A percentile compares a stretch with the other conserved stretches of the same genome.
Evolutionary conservation across 164 flowering plant genomes (phyloP).

Genomic region (Stephania cephalantha): DNA sequence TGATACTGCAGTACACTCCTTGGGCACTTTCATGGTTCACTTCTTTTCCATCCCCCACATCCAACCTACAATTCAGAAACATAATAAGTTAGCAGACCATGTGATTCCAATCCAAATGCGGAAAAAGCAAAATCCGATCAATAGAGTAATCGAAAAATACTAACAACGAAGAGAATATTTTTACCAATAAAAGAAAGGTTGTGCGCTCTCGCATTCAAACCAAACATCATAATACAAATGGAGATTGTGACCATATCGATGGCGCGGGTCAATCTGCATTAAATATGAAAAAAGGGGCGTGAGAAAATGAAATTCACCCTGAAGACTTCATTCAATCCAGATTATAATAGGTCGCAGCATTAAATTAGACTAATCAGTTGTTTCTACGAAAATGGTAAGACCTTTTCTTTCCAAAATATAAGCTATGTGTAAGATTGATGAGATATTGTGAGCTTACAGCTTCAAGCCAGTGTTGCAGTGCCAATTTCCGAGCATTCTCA

Average conservation of each 20-base stretch:
- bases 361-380: background rate
- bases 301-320: background rate
- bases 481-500: slow-evolving; percentile 69
- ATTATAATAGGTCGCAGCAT: background rate
- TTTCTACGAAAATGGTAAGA: background rate
- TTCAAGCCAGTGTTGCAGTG: slow-evolving; percentile 79
- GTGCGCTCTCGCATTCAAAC: slow-evolving; percentile 44
- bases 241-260: slow-evolving; percentile 65
- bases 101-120: background rate
- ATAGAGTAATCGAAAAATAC: background rate
- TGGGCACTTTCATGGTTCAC: slow-evolving; percentile 42
- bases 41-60: slow-evolving; percentile 71
- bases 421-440: background rate
- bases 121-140: background rate
- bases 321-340: background rate
- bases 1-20: slow-evolving; percentile 48
- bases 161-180: background rate
- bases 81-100: background rate
- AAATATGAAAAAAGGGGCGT: background rate
- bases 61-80: slow-evolving; percentile 41
- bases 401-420: background rate
- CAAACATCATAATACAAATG: slow-evolving; percentile 59
- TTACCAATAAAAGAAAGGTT: slow-evolving; percentile 83
- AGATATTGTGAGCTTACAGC: slow-evolving; percentile 41
- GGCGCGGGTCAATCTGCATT: slow-evolving; percentile 66